Conservation (phyloP, 495 filamentous ascomycete species). For the Podospora fimiseda region DNA sequence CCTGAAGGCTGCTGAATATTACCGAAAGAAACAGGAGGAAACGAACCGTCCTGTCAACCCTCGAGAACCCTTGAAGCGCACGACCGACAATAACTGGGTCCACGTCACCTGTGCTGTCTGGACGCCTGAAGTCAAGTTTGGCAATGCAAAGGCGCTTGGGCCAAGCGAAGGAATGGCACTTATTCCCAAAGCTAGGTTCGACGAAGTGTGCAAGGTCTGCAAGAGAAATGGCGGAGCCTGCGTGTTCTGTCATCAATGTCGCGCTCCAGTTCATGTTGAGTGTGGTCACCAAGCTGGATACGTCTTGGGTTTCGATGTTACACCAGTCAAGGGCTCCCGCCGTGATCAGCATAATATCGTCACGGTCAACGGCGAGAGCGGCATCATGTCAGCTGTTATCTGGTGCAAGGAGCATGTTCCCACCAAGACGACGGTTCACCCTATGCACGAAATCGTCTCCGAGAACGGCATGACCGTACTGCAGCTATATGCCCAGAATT, state of each 20-base stretch:
- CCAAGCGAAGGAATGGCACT: slow-evolving; percentile 81
- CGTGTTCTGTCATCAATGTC: slow-evolving; percentile 75
- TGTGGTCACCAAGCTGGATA: slow-evolving; percentile 84
- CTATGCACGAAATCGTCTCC: slow-evolving; percentile 65
- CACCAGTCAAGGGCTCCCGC: slow-evolving; percentile 80
- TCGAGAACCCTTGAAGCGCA: slow-evolving; percentile 87
- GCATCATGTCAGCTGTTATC: slow-evolving; percentile 67
- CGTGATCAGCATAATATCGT: slow-evolving; percentile 67
- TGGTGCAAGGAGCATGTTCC: slow-evolving; percentile 85
- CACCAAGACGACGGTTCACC: slow-evolving; percentile 64
- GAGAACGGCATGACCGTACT: slow-evolving; percentile 62
- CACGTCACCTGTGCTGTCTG: slow-evolving; percentile 89
- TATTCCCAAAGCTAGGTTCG: slow-evolving; percentile 61
- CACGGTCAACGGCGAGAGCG: slow-evolving; percentile 69
- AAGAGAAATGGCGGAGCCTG: slow-evolving; percentile 66
- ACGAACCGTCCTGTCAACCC: slow-evolving; percentile 74
- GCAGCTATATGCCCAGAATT: slow-evolving; percentile 77
- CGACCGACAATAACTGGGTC: slow-evolving; percentile 95
- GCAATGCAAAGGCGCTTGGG: slow-evolving; percentile 69
- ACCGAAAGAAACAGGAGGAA: slow-evolving; percentile 75
- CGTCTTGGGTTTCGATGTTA: slow-evolving; percentile 80
- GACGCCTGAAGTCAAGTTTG: slow-evolving; percentile 88
- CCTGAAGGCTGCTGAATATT: slow-evolving; percentile 63
- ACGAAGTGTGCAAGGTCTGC: slow-evolving; percentile 78
- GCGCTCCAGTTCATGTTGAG: slow-evolving; percentile 74